Conservation (phyloP, 208 protist genomes). For the Angomonas deanei region DNA sequence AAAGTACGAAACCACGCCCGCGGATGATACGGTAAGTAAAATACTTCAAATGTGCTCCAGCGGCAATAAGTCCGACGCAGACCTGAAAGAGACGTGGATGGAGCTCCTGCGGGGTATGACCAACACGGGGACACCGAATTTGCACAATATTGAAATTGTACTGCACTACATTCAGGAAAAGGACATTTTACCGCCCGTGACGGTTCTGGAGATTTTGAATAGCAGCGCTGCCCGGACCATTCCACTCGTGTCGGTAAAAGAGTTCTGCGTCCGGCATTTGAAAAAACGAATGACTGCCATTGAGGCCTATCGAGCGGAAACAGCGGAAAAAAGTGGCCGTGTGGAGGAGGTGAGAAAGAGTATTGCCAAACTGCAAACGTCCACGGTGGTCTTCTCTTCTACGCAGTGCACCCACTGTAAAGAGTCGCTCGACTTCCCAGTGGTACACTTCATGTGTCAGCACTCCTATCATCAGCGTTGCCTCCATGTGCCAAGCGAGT, state of each 20-base stretch:
- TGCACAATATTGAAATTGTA: conserved; percentile 42
- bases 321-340: conserved; percentile 20
- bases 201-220: conserved; percentile 88
- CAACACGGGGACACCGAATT: conserved; percentile 19
- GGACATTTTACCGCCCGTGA: conserved; percentile 87
- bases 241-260: conserved; percentile 75
- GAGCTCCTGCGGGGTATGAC: conserved; percentile 86
- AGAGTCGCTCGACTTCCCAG: conserved; percentile 85
- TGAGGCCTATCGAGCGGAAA: conserved; percentile 9
- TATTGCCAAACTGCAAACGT: conserved; percentile 60
- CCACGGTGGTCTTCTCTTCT: conserved; percentile 82
- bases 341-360: conserved; percentile 63
- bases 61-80: background rate
- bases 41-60: background rate
- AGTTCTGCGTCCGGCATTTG: conserved; percentile 77
- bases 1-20: conserved; percentile 13
- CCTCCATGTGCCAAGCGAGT: conserved; percentile 50
- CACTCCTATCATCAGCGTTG: conserved; percentile 93
- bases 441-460: conserved; percentile 92
- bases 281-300: conserved; percentile 21
- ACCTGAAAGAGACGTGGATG: conserved; percentile 58
- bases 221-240: conserved; percentile 22
- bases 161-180: conserved; percentile 78
- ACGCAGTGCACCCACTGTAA: conserved; percentile 82
- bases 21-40: background rate